Conservation (phyloP, 345 rosid species). For the Theobroma cacao region DNA sequence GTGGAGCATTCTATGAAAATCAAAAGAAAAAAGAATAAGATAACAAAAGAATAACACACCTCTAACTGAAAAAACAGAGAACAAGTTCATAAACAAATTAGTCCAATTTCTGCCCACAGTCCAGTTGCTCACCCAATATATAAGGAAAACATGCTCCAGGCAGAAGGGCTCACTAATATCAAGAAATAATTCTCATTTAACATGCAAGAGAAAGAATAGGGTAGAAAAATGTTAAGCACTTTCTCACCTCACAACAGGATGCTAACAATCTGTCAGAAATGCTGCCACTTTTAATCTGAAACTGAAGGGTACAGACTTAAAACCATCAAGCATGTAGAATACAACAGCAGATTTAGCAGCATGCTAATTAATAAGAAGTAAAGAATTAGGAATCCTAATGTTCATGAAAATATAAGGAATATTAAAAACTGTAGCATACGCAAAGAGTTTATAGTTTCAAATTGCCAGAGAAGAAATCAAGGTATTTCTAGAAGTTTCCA, state of each 20-base stretch:
- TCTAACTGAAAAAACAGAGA: neutral
- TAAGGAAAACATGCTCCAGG: neutral
- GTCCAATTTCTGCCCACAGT: neutral
- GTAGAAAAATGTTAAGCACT: neutral
- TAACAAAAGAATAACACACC: neutral
- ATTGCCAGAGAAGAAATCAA: neutral
- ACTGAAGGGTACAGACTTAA: constrained; percentile 32
- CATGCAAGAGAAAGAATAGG: neutral
- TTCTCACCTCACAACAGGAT: constrained; percentile 82
- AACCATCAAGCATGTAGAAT: constrained; percentile 19
- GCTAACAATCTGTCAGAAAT: constrained; percentile 65
- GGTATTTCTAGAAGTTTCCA: constrained; percentile 2
- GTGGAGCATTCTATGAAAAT: constrained; percentile 55
- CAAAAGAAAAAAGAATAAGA: neutral
- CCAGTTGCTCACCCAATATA: neutral
- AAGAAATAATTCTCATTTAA: neutral
- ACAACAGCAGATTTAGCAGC: constrained; percentile 3
- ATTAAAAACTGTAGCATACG: neutral
- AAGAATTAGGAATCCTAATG: neutral
- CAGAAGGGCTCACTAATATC: neutral
- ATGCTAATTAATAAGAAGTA: neutral
- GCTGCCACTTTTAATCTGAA: constrained; percentile 52
- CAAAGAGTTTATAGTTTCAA: neutral
- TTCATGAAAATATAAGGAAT: neutral
- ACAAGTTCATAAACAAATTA: neutral